Evolutionary conservation across 306 rosid genomes (phyloP), one percentile per base, ranked within the genome.

Genomic region (Casuarina glauca): DNA sequence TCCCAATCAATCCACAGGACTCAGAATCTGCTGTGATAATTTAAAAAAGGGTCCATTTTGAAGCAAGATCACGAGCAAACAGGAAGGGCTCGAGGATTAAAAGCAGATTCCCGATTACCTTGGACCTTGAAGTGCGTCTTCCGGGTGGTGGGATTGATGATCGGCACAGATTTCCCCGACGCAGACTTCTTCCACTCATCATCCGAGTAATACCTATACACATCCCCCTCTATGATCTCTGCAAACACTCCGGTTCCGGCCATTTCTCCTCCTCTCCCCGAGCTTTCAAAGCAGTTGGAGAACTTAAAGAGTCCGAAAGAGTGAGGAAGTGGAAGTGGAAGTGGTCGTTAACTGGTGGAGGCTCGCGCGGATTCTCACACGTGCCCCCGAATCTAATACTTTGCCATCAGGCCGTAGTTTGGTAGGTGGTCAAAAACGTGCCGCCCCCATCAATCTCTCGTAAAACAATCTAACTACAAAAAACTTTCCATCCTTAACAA

Each of bases 111-210:
- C 11, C 1, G 42, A 58, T 75, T 78, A 94, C 98, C 97, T 89
- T 95, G 98, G 85, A 95, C 98, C 84, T 86, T 92, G 93, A 92
- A 95, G 52, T 95, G 97, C 74, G 93, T 87, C 80, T 91, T 88
- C 78, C 97, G 83, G 1, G 96, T 87, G 19, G 97, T 91, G 12
- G 98, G 98, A 73, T 95, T 92, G 84, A 95, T 85, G 75, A 95
- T 95, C 39, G 93, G 49, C 83, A 95, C 98, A 75, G 77, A 84
- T 78, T 92, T 92, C 16, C 91, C 92, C n/a, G 98, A 92, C 54
- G 93, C 69, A 19, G 97, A 90, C 76, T 86, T 90, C 88, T 86
- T 92, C 98, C 98, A 95, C 73, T 89, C 93, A 32, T 97, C 97
- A 84, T 91, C 93, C 15, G 84, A 82, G 54, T 91, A 95, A 83